phyloP scores from a whole-genome alignment of 2,329 filamentous ascomycete genomes.

The Lecanicillium sp. region DNA sequence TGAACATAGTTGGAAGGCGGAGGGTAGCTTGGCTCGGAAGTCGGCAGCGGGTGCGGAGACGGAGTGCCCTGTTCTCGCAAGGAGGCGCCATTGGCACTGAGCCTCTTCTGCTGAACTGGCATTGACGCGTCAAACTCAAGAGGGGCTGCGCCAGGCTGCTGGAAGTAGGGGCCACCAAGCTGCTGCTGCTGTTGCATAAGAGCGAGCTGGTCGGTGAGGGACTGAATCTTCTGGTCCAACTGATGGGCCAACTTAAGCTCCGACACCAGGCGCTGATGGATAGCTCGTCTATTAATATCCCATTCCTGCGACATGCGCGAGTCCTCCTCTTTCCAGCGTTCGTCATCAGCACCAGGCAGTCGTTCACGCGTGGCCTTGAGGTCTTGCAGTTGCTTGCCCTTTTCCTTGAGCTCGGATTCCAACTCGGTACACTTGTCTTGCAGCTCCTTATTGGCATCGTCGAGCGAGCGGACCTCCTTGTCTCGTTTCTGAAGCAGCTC shows the following conservation, averaged over 20 bases:
- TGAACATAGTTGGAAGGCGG: slow-evolving; percentile 50
- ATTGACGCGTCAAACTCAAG: slow-evolving; percentile 42
- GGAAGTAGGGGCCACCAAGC: slow-evolving; percentile 38
- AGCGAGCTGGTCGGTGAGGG: slow-evolving; percentile 42
- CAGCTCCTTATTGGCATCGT: slow-evolving; percentile 50
- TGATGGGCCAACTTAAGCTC: slow-evolving; percentile 42
- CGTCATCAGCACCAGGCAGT: slow-evolving; percentile 55
- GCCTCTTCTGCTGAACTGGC: slow-evolving; percentile 39
- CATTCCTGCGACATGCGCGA: slow-evolving; percentile 49
- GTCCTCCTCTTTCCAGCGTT: slow-evolving; percentile 48
- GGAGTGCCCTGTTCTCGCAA: slow-evolving; percentile 36
- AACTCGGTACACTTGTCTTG: slow-evolving; percentile 60
- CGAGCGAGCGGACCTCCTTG: slow-evolving; percentile 44
- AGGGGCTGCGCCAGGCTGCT: slow-evolving; percentile 37
- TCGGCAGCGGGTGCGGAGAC: slow-evolving; percentile 34
- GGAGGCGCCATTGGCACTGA: slow-evolving; percentile 43
- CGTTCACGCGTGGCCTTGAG: slow-evolving; percentile 65
- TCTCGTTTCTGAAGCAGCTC: slow-evolving; percentile 47
- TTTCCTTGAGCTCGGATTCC: slow-evolving; percentile 66
- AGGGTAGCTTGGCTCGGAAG: slow-evolving; percentile 38
- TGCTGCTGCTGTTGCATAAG: slow-evolving; percentile 38
- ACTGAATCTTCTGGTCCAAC: slow-evolving; percentile 40
- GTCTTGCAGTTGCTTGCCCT: slow-evolving; percentile 62
- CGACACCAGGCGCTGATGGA: slow-evolving; percentile 44
- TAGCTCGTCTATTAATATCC: slow-evolving; percentile 45